Percentiles rank a stretch among this genome's conserved stretches.
These are phyloP conservation scores for Coniosporium tulheliwenetii DNA, from an alignment of 2,329 filamentous ascomycete species.

Conservation along the genomic window DNA sequence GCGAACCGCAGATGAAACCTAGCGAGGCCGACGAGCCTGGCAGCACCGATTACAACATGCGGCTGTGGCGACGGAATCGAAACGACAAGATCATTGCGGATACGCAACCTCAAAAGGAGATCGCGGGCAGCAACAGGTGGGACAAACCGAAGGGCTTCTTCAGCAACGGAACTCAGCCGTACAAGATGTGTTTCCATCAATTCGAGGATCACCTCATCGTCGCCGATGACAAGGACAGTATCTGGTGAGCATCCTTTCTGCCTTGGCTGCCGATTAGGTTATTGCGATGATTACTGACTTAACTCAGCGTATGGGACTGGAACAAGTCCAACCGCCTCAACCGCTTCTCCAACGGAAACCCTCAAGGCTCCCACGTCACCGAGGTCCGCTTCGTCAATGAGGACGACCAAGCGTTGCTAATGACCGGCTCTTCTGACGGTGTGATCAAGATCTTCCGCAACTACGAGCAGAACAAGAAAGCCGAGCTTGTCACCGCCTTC, in stretches of 20 bases:
- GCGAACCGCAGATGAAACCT: slow-evolving; percentile 94
- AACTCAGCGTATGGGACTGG: slow-evolving; percentile 70
- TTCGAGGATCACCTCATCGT: slow-evolving; percentile 94
- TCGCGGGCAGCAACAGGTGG: slow-evolving; percentile 76
- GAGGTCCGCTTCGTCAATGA: slow-evolving; percentile 97
- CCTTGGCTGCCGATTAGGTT: too few relatives aligned
- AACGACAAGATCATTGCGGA: slow-evolving; percentile 87
- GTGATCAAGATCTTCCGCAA: slow-evolving; percentile 86
- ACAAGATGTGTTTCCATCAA: slow-evolving; percentile 92
- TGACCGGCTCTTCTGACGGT: slow-evolving; percentile 91
- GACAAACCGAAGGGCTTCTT: slow-evolving; percentile 69
- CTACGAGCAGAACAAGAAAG: slow-evolving; percentile 62
- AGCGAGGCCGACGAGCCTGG: slow-evolving; percentile 93
- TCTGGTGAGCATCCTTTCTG: slow-evolving; percentile 31
- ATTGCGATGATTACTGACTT: too few relatives aligned
- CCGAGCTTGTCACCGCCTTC: slow-evolving; percentile 70
- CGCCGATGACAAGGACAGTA: slow-evolving; percentile 80
- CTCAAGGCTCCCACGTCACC: slow-evolving; percentile 76
- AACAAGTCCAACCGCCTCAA: slow-evolving; percentile 57
- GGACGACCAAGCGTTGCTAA: slow-evolving; percentile 84
- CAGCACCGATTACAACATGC: slow-evolving; percentile 88
- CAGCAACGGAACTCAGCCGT: slow-evolving; percentile 77
- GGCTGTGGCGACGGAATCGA: slow-evolving; percentile 79
- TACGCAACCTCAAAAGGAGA: slow-evolving; percentile 84
- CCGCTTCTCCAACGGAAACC: slow-evolving; percentile 90